Evolutionary conservation across 2,329 filamentous ascomycete species (phyloP).

Genomic region (Lecanicillium sp.): DNA sequence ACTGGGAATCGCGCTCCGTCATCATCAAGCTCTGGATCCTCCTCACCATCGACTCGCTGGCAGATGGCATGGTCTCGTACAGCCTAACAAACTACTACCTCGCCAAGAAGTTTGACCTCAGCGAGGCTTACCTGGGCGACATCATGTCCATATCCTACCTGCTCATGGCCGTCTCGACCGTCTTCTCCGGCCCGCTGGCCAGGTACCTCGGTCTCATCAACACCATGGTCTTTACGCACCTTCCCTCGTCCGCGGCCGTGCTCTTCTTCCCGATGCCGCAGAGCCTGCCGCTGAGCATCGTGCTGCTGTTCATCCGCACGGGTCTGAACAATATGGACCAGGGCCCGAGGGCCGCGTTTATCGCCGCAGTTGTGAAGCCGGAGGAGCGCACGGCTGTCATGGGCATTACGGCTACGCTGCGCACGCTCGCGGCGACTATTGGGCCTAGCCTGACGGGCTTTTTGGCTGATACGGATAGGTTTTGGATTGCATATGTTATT

Average conservation of each 20-base stretch:
- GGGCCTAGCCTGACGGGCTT: conserved; percentile 49
- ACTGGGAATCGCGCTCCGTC: conserved; percentile 44
- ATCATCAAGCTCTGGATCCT: conserved; percentile 61
- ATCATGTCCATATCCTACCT: conserved; percentile 48
- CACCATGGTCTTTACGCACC: conserved; percentile 56
- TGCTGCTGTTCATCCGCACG: conserved; percentile 49
- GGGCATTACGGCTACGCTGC: conserved; percentile 56
- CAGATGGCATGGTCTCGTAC: conserved; percentile 57
- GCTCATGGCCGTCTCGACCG: conserved; percentile 42
- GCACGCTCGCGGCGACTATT: conserved; percentile 49
- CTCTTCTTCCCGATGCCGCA: conserved; percentile 50
- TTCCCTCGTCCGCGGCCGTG: conserved; percentile 55
- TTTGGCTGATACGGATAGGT: conserved; percentile 42
- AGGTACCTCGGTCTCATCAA: conserved; percentile 54
- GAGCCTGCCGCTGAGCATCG: conserved; percentile 41
- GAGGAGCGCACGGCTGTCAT: conserved; percentile 62
- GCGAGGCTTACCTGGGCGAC: conserved; percentile 52
- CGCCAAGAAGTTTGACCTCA: conserved; percentile 45
- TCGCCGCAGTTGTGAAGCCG: conserved; percentile 52
- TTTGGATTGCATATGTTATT: conserved; percentile 56
- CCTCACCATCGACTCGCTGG: conserved; percentile 55
- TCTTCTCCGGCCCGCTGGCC: conserved; percentile 51
- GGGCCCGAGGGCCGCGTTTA: conserved; percentile 53
- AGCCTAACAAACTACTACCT: conserved; percentile 52
- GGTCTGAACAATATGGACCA: conserved; percentile 64